Percentiles rank a stretch among this genome's conserved stretches.
phyloP scores from a whole-genome alignment of 1,284 basidiomycete species.

The Ganoderma sinense region DNA sequence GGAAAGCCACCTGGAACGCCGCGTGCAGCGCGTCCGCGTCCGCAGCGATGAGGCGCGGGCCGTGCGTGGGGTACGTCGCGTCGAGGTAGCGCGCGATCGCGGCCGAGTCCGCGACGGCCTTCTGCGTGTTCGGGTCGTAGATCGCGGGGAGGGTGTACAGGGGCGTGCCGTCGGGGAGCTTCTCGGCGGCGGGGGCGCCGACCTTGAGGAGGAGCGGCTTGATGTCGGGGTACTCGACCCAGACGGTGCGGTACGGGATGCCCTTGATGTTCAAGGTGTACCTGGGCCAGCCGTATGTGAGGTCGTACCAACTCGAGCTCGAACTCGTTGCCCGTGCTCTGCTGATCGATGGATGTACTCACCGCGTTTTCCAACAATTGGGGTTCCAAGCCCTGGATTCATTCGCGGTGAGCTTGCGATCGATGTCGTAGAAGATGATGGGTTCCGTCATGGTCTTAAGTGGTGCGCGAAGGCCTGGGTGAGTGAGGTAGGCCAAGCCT shows the following conservation, averaged over 20 bases:
- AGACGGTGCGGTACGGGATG: constrained; percentile 32
- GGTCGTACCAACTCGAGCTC: too few species aligned
- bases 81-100: constrained; percentile 45
- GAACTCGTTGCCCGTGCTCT: too few species aligned
- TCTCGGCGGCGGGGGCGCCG: constrained; percentile 37
- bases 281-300: constrained; percentile 24
- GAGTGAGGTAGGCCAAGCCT: neutral
- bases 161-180: constrained; percentile 30
- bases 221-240: constrained; percentile 47
- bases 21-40: constrained; percentile 23
- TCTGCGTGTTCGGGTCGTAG: constrained; percentile 35
- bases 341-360: constrained; percentile 1
- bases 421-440: constrained; percentile 42
- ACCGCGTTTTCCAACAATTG: constrained; percentile 42
- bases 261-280: constrained; percentile 42
- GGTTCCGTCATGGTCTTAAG: constrained; percentile 5
- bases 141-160: constrained; percentile 45
- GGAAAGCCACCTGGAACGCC: constrained; percentile 39
- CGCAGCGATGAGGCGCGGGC: constrained; percentile 38
- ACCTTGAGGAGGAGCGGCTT: constrained; percentile 36
- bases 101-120: constrained; percentile 39
- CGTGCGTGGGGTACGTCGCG: constrained; percentile 38
- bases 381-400: constrained; percentile 37
- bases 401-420: constrained; percentile 21
- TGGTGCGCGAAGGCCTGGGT: neutral